These are phyloP conservation scores for Sugiyamaella floridensis DNA, from an alignment of 805 yeast genomes.

Conservation along the genomic window DNA sequence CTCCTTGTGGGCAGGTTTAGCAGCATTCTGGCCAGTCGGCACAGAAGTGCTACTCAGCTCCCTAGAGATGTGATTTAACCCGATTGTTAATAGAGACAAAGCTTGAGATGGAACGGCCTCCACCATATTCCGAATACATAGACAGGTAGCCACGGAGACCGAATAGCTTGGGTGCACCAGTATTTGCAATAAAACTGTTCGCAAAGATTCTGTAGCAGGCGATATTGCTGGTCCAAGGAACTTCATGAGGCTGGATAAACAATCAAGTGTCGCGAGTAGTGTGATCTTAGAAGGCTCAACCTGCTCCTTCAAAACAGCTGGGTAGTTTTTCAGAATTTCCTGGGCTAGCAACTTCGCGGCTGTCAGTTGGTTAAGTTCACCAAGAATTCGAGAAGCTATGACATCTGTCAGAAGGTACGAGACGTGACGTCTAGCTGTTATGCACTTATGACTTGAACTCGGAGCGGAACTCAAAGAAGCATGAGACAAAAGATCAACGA, in stretches of 20 bases:
- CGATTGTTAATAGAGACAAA: constrained; percentile 16
- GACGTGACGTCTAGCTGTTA: constrained; percentile 23
- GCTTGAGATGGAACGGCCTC: constrained; percentile 22
- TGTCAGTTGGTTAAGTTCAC: constrained; percentile 25
- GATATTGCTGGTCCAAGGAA: constrained; percentile 28
- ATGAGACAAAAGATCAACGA: constrained; percentile 17
- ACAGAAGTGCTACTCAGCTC: constrained; percentile 13
- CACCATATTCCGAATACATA: constrained; percentile 12
- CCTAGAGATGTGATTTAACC: constrained; percentile 18
- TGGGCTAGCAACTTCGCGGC: constrained; percentile 20
- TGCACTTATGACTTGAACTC: constrained; percentile 10
- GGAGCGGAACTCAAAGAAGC: constrained; percentile 7
- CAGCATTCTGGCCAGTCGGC: constrained; percentile 14
- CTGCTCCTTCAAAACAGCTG: constrained; percentile 20
- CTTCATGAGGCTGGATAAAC: constrained; percentile 19
- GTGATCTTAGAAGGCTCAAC: constrained; percentile 20
- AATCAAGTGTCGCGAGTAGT: constrained; percentile 19
- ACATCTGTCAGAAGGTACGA: constrained; percentile 22
- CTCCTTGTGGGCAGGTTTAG: constrained; percentile 11
- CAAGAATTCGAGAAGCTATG: constrained; percentile 23
- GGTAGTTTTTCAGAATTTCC: constrained; percentile 21
- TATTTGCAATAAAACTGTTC: constrained; percentile 9
- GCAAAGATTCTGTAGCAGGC: constrained; percentile 13
- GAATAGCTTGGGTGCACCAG: constrained; percentile 14
- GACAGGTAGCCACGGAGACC: constrained; percentile 14